Percentiles rank a stretch among this genome's conserved stretches.
These are phyloP conservation scores for Ogataea siamensis DNA, from an alignment of 805 yeast genomes.

Conservation along the genomic window DNA sequence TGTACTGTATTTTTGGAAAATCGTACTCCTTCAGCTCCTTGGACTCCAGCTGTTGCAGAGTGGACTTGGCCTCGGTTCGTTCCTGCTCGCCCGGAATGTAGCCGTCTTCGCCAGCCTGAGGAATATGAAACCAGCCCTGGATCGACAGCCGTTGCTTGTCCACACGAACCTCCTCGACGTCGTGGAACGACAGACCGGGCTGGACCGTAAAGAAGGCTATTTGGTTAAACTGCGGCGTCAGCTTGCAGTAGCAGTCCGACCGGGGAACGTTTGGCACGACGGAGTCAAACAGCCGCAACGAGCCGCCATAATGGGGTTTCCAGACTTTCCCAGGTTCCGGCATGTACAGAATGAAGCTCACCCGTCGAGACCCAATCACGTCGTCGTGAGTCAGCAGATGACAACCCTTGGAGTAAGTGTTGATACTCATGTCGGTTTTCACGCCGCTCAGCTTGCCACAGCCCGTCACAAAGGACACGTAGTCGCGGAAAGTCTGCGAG, in stretches of 20 bases:
- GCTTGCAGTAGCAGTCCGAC: slow-evolving; percentile 63
- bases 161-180: slow-evolving; percentile 93
- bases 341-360: slow-evolving; percentile 86
- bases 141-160: slow-evolving; percentile 89
- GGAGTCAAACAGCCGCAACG: slow-evolving; percentile 80
- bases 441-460: slow-evolving; percentile 88
- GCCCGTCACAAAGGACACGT: slow-evolving; percentile 72
- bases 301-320: slow-evolving; percentile 94
- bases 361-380: slow-evolving; percentile 92
- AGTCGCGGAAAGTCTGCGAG: slow-evolving; percentile 78
- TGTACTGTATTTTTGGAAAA: slow-evolving; percentile 60
- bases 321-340: slow-evolving; percentile 89
- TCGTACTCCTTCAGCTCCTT: slow-evolving; percentile 76
- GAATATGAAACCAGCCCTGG: slow-evolving; percentile 99
- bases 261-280: slow-evolving; percentile 86
- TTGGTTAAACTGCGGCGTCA: slow-evolving; percentile 94
- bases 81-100: slow-evolving; percentile 81
- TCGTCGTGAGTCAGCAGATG: slow-evolving; percentile 96
- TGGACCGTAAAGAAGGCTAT: slow-evolving; percentile 94
- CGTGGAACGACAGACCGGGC: slow-evolving; percentile 96
- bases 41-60: slow-evolving; percentile 76
- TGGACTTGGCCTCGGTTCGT: slow-evolving; percentile 66
- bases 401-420: slow-evolving; percentile 89
- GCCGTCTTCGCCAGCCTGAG: slow-evolving; percentile 90
- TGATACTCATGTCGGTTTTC: slow-evolving; percentile 89